These are phyloP conservation scores for Cunninghamia lanceolata DNA, from an alignment of 75 land plant genomes.

Conservation along the genomic window DNA sequence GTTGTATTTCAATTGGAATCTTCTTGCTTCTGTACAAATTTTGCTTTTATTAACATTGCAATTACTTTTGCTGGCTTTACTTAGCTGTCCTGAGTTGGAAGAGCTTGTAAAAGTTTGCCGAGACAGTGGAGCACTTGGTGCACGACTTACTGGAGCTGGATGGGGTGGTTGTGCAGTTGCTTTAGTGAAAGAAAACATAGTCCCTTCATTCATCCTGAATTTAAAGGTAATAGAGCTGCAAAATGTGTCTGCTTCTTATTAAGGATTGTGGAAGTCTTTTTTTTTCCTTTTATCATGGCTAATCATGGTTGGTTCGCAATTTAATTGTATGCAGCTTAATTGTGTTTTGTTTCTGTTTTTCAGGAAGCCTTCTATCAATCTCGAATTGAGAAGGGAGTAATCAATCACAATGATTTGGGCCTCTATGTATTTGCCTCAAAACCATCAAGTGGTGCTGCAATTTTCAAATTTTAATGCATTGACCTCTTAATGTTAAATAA, in stretches of 20 bases:
- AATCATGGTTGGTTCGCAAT: not conserved
- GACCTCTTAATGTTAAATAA: not conserved
- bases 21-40: conserved; percentile 2
- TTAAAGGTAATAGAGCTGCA: conserved; percentile 54
- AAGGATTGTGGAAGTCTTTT: not conserved
- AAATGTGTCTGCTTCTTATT: not conserved
- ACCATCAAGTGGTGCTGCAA: conserved; percentile 96
- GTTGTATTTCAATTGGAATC: not conserved
- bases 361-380: conserved; percentile 86
- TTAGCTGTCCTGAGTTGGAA: conserved; percentile 95
- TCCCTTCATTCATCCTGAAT: conserved; percentile 81
- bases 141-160: conserved; percentile 98
- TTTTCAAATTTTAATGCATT: conserved; percentile 55
- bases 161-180: conserved; percentile 99
- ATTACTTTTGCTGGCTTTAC: conserved; percentile 7
- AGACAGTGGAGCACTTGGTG: conserved; percentile 81
- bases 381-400: conserved; percentile 70
- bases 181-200: conserved; percentile 71
- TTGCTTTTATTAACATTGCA: not conserved
- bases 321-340: not conserved
- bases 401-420: conserved; percentile 67
- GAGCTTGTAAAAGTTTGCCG: conserved; percentile 78
- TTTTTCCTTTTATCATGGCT: not conserved
- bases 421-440: conserved; percentile 96
- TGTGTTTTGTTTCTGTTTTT: conserved; percentile 9